Base-by-base conservation (phyloP, 2,329 filamentous ascomycete genomes). In the Penicillium palitans region DNA sequence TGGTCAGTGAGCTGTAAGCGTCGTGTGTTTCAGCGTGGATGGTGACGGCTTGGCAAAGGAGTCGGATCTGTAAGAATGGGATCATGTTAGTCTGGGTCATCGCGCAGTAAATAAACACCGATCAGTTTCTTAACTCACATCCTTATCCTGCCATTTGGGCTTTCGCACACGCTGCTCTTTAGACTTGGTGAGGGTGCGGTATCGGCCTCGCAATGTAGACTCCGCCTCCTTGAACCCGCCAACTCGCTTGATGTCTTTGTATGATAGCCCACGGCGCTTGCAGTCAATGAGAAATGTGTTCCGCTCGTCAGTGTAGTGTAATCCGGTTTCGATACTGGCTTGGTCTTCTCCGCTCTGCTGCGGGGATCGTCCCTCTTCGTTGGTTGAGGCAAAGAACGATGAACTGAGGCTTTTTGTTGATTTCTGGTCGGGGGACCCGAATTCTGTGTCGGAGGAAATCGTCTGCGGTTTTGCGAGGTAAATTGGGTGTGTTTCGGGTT, bases 201-300 rank as follows among this genome's bases (percentile, higher is more conserved):
- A 80, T 21, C 79, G 72, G 2, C 79, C 79, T 27, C 79, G 74
- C 3, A 81, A 68, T 1, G 79, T 81, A 4, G 79, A 81, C 54
- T 81, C 79, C 0, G 79, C 78, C 58, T 80, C 78, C 25, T 70
- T 72, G 59, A 80, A 80, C 0, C 70, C 68, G 1, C 77, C 76
- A 2, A 72, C 64, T 24, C 69, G 68, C 59, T 80, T 80, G 63
- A 81, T 81, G 10, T 80, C 73, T 55, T 76, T 79, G 68, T 81
- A 81, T 1, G 78, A 79, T 25, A 78, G 67, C 0, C 78, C 78
- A 9, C 70, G 66, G 4, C 66, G 68, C 58, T 79, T 79, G 57
- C 70, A 75, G 10, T 71, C 62, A 10, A 81, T 69, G 5, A 81
- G 64, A 48, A 78, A 74, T 4, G 66, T 67, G 57, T 81, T 77